phyloP scores from a whole-genome alignment of 805 yeast genomes.

The Metschnikowia cerradonensis region DNA sequence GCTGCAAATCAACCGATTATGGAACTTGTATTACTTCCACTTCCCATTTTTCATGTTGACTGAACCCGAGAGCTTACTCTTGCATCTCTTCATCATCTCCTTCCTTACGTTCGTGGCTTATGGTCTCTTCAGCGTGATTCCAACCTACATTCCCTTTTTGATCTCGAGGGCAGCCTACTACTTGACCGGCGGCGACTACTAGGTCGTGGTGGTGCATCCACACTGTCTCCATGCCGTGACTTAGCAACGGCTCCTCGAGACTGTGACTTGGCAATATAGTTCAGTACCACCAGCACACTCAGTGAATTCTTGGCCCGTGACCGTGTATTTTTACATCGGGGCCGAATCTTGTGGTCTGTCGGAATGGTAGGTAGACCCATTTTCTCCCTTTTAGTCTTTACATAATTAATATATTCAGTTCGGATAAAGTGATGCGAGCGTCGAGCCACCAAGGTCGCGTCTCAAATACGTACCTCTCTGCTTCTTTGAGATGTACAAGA shows the following conservation, averaged over 20 bases:
- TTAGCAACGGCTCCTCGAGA: background rate
- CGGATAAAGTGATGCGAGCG: background rate
- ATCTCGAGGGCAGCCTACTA: slow-evolving; percentile 33
- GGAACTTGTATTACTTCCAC: slow-evolving; percentile 37
- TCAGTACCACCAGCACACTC: background rate
- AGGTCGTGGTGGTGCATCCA: background rate
- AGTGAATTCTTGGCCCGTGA: background rate
- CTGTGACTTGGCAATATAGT: background rate
- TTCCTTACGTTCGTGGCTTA: slow-evolving; percentile 16
- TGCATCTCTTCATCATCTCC: slow-evolving; percentile 16
- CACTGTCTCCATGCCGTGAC: background rate
- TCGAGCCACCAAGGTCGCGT: background rate
- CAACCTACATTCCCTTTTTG: slow-evolving; percentile 26
- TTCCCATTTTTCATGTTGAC: slow-evolving; percentile 51
- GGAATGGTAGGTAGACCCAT: background rate
- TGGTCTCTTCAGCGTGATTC: slow-evolving; percentile 19
- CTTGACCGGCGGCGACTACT: slow-evolving; percentile 27
- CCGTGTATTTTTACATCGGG: background rate
- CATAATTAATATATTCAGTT: background rate
- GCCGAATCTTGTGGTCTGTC: background rate
- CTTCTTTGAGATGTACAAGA: slow-evolving; percentile 15
- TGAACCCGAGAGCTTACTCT: slow-evolving; percentile 33
- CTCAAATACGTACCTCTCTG: slow-evolving; percentile 1
- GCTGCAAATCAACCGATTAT: slow-evolving; percentile 7
- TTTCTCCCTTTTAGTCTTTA: background rate